Evolutionary conservation across 108 stramenopile genomes (phyloP), one percentile per base, ranked within the genome.

Genomic region (Nitzschia sp.): DNA sequence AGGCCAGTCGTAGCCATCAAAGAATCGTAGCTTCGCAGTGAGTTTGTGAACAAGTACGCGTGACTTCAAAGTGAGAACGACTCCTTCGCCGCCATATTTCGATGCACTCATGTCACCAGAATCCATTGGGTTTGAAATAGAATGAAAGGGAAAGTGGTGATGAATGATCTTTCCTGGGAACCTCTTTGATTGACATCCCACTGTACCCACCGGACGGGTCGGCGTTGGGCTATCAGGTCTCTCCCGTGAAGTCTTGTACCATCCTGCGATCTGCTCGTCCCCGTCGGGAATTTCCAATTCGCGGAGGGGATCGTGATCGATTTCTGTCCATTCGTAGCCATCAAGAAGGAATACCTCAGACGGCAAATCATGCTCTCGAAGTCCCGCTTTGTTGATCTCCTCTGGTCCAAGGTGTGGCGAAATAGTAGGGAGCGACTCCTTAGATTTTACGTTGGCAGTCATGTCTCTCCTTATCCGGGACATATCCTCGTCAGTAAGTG

Each of bases 1-100:
- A 19, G 83, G 78, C 85, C 85, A 94, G 63, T 94, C 93, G 62
- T 76, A 90, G 2, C 93, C 93, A 57, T 91, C 93, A 60, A 85
- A 91, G 32, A 91, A 76, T 4, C 87, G 90, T 38, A 83, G 52
- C 35, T 71, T 78, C 8, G 88, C 46, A 11, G 73, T 67, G 5
- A 85, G 63, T 55, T 94, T 85, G 22, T 76, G 85, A 8, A 94
- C 61, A 15, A 89, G 68, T 13, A 88, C 25, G 45, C 93, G 83
- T 9, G 69, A 36, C 35, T 76, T 73, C 13, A 90, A 71, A 1
- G 34, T 11, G 3, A 84, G 68, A 15, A 59, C 48, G 21, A 61
- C 52, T 16, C 79, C 66, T 29, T 68, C 76, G 11, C 86, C 88
- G 30, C 77, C 72, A 63, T 76, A 71, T 36, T 78, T 75, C 22